These are phyloP conservation scores for Chlorokybus atmophyticus DNA, from an alignment of 139 green algal genomes.

Conservation along the genomic window DNA sequence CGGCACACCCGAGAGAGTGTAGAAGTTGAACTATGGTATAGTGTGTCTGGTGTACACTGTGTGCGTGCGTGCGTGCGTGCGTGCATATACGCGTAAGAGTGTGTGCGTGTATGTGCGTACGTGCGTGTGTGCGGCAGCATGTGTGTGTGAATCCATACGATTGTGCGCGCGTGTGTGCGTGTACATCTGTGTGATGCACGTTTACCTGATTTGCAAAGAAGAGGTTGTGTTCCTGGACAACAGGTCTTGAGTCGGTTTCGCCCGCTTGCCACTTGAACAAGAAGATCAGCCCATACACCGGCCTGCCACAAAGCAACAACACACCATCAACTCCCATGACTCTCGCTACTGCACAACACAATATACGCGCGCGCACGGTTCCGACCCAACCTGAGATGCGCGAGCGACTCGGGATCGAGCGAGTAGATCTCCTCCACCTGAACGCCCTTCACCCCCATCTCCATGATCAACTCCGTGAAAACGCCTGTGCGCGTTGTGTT, in stretches of 20 bases:
- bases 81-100: constrained; percentile 1
- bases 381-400: constrained; percentile 34
- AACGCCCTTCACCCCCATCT: constrained; percentile 73
- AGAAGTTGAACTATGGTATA: background rate
- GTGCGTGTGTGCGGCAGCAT: background rate
- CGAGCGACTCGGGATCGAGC: constrained; percentile 52
- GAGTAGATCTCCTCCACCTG: constrained; percentile 85
- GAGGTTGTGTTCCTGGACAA: constrained; percentile 38
- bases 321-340: background rate
- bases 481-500: constrained; percentile 40
- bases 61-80: background rate
- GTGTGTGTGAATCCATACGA: background rate
- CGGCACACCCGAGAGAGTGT: background rate
- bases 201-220: constrained; percentile 85
- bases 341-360: constrained; percentile 4
- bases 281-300: constrained; percentile 93
- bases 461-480: constrained; percentile 83
- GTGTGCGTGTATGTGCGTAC: background rate
- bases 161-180: background rate
- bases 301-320: constrained; percentile 40
- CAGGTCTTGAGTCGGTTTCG: constrained; percentile 47
- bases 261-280: constrained; percentile 87
- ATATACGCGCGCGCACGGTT: constrained; percentile 21
- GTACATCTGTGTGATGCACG: background rate
- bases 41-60: background rate